phyloP scores from a whole-genome alignment of 768 basidiomycete species.

The Neoboletus subvelutipes region DNA sequence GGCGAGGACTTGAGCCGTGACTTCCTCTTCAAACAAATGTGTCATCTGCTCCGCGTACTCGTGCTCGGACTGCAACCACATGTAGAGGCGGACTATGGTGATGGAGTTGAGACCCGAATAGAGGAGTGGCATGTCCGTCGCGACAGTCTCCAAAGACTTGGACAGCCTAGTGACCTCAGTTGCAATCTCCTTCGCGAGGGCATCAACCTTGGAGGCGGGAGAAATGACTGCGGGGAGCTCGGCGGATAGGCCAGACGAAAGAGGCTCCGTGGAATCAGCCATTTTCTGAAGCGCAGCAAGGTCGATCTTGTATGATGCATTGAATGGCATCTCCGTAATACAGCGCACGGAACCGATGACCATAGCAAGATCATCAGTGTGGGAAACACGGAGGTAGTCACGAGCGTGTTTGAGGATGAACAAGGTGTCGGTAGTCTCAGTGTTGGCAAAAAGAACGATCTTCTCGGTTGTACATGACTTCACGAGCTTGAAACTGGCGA shows the following conservation, averaged over 20 bases:
- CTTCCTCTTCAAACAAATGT: constrained; percentile 32
- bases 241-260: constrained; percentile 18
- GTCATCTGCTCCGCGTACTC: constrained; percentile 32
- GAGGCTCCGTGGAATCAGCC: constrained; percentile 16
- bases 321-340: constrained; percentile 30
- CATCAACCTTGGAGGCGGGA: constrained; percentile 13
- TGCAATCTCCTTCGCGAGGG: constrained; percentile 35
- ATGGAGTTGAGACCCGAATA: constrained; percentile 34
- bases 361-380: constrained; percentile 22
- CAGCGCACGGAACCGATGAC: constrained; percentile 26
- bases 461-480: constrained; percentile 26
- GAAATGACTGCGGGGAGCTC: constrained; percentile 3
- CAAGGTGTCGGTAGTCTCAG: constrained; percentile 16
- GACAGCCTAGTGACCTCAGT: constrained; percentile 33
- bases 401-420: constrained; percentile 26
- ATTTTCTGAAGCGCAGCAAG: constrained; percentile 28
- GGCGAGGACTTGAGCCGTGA: constrained; percentile 31
- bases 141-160: constrained; percentile 27
- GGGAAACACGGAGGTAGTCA: constrained; percentile 18
- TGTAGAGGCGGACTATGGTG: constrained; percentile 30
- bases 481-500: constrained; percentile 29
- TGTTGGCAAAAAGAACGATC: constrained; percentile 28
- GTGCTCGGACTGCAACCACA: constrained; percentile 35
- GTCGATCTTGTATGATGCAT: constrained; percentile 33
- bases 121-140: constrained; percentile 32